Base-by-base conservation (phyloP, 352 stramenopile species). In the Elongisporangium anandrum region DNA sequence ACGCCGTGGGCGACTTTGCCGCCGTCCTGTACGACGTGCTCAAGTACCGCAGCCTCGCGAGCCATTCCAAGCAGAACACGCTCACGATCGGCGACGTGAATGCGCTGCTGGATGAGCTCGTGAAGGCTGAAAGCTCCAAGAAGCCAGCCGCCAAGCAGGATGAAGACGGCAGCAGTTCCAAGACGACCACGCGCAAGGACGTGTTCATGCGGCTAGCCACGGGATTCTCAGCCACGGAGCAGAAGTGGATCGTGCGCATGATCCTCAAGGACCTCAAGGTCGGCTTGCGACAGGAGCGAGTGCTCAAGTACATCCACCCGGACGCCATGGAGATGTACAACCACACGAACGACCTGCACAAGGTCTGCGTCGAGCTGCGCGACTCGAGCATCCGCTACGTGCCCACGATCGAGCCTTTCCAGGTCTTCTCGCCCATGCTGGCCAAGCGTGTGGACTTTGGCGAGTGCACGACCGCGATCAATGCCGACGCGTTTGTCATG, bases 191-290 rank as follows among this genome's bases (percentile, higher is more conserved):
- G 0, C 73, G 79, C 52, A 87, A 82, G 59, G 68, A 73, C 22
- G 71, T 92, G 26, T 77, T 95, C 22, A 87, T 94, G 77, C 75
- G 66, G 23, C 65, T 95, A 16, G 77, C 79, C 21, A 94, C 84
- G n/a, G 77, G 88, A 56, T 95, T 87, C 60, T 65, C 75, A 0
- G 79, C 84, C 34, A 66, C 72, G 19, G 86, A 94, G 58, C 84
- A 94, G 50, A 95, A 95, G 65, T 95, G 83, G 83, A 71, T 94
- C 51, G 70, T 92, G 29, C 85, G 85, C 39, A 75, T 93, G 22
- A 64, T 95, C 49, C 76, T 94, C n/a, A 95, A 94, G 39, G 85
- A 94, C 48, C 68, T 95, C 19, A 95, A 95, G 66, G 85, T 95
- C 60, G 86, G 86, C 13, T 51, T 95, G 22, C 78, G 77, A 19